phyloP scores from a whole-genome alignment of 2,329 filamentous ascomycete genomes.

The Coniochaeta sp. region DNA sequence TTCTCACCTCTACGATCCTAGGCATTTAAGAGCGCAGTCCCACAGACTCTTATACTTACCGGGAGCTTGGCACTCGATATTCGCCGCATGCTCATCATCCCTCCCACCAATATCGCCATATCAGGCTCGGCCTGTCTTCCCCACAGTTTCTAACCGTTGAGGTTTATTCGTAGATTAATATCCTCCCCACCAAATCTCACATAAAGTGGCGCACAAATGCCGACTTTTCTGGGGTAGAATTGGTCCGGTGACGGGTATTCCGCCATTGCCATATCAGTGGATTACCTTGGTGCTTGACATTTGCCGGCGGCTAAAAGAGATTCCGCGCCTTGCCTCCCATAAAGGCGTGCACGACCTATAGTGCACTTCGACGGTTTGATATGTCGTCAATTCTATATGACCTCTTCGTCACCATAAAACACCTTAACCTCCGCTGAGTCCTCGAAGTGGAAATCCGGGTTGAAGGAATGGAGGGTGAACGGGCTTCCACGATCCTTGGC shows the following conservation, averaged over 20 bases:
- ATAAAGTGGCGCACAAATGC: neutral
- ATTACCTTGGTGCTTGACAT: neutral
- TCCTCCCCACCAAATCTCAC: neutral
- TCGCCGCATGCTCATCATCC: neutral
- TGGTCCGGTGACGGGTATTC: neutral
- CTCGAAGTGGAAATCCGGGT: neutral
- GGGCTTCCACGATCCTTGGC: neutral
- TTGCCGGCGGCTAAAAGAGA: neutral
- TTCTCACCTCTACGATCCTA: neutral
- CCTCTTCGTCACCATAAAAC: neutral
- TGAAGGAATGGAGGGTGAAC: neutral
- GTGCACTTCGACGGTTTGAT: neutral
- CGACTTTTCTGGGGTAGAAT: neutral
- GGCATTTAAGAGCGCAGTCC: neutral
- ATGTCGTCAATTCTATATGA: neutral
- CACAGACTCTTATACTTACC: neutral
- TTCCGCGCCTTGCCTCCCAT: neutral
- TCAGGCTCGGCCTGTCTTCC: neutral
- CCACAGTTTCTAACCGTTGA: neutral
- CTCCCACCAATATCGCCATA: neutral
- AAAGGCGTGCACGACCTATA: neutral
- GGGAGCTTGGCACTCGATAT: constrained; percentile 1
- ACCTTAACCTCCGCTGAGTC: neutral
- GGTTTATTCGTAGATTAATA: neutral
- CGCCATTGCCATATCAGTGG: neutral